Evolutionary conservation across 1,284 basidiomycete genomes (phyloP).

Genomic region (Sanghuangporus baumii): DNA sequence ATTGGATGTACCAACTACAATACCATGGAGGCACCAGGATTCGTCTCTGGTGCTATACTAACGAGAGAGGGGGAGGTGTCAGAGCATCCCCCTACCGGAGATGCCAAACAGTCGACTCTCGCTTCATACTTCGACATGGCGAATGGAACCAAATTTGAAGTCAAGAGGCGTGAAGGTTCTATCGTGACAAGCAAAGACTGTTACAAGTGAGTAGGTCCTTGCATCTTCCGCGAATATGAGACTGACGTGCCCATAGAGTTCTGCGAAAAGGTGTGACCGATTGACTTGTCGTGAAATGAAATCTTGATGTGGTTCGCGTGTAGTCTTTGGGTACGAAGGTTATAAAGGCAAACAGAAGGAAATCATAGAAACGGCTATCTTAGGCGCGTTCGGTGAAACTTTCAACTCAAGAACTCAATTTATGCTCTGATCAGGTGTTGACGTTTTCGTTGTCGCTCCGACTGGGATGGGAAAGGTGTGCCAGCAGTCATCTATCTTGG

Average conservation of each 20-base stretch:
- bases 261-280: constrained; percentile 8
- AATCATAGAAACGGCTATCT: constrained; percentile 35
- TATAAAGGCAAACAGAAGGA: constrained; percentile 40
- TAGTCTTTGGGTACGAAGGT: constrained; percentile 34
- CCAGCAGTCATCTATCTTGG: not conserved
- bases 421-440: constrained; percentile 39
- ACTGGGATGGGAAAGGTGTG: constrained; percentile 86
- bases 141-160: constrained; percentile 3
- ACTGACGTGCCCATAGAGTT: not conserved
- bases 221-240: not conserved
- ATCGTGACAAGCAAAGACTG: constrained; percentile 9
- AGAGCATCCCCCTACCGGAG: not conserved
- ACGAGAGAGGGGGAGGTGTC: not conserved
- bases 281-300: not conserved
- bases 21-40: constrained; percentile 10
- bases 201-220: constrained; percentile 1
- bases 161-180: constrained; percentile 1
- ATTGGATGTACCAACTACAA: not conserved
- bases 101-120: constrained; percentile 11
- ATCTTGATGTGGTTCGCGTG: not conserved
- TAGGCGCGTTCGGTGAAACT: constrained; percentile 21
- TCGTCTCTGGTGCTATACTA: constrained; percentile 9
- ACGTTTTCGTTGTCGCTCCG: constrained; percentile 80
- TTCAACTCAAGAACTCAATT: constrained; percentile 6
- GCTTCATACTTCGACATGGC: constrained; percentile 6